Evolutionary conservation across 2,329 filamentous ascomycete genomes (phyloP).

Genomic region (Sarocladium oryzae): DNA sequence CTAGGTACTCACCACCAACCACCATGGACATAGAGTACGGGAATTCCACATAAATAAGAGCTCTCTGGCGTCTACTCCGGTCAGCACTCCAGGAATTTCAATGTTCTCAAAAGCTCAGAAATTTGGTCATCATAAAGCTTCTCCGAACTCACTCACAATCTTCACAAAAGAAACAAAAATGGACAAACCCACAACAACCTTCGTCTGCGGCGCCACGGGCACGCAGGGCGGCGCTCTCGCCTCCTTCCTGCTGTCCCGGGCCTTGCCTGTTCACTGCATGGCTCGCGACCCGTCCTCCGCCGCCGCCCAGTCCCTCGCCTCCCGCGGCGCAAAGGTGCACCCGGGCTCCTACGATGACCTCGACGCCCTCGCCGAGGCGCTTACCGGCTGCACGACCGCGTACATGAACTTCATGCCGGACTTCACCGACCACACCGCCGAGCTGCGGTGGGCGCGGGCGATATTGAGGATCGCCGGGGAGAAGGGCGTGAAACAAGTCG

Average conservation of each 20-base stretch:
- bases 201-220: conserved; percentile 34
- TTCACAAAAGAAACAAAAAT: too few species aligned
- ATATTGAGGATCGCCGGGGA: conserved; percentile 31
- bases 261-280: conserved; percentile 27
- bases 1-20: too few species aligned
- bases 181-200: conserved; percentile 26
- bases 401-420: conserved; percentile 28
- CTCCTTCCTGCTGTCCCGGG: conserved; percentile 24
- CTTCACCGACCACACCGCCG: conserved; percentile 22
- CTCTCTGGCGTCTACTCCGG: too few species aligned
- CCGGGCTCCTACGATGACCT: conserved; percentile 27
- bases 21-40: too few species aligned
- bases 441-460: conserved; percentile 22
- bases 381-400: conserved; percentile 23
- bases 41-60: too few species aligned
- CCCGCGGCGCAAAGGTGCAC: conserved; percentile 26
- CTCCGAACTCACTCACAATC: too few species aligned
- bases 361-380: conserved; percentile 20
- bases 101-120: too few species aligned
- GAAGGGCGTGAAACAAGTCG: conserved; percentile 28
- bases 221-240: conserved; percentile 31
- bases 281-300: conserved; percentile 24
- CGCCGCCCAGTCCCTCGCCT: conserved; percentile 21
- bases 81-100: too few species aligned
- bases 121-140: too few species aligned